A percentile compares a stretch with the other conserved stretches of the same genome.
Conservation (phyloP, 2,329 filamentous ascomycete species). For the Tympanopsis confertula region DNA sequence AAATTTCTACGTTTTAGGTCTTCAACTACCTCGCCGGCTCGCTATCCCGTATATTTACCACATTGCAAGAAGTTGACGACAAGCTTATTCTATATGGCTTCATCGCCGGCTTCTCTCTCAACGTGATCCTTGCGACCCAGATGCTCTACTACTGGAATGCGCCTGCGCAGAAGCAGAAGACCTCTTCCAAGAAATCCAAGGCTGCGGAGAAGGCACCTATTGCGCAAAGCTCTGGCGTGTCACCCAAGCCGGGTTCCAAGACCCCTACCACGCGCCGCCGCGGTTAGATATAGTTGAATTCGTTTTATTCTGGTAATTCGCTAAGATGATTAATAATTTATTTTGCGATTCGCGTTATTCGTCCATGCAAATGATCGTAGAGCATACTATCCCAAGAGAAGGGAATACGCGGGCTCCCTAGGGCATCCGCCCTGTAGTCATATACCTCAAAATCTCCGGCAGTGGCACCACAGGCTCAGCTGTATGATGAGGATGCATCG, state of each 20-base stretch:
- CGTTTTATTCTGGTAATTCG: no score
- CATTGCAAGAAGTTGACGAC: constrained; percentile 92
- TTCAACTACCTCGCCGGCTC: constrained; percentile 96
- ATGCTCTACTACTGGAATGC: constrained; percentile 96
- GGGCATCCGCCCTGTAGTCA: not conserved
- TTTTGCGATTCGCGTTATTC: no score
- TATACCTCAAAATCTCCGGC: not conserved
- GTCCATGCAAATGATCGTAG: no score
- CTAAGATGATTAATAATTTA: no score
- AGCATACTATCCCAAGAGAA: no score
- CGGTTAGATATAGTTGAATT: not conserved
- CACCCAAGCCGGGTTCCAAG: not conserved
- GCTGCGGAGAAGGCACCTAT: not conserved
- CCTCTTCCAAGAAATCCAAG: not conserved
- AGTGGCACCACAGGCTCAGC: not conserved
- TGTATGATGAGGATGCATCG: not conserved
- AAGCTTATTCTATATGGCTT: constrained; percentile 93
- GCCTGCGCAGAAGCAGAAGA: constrained; percentile 14
- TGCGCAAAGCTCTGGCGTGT: not conserved
- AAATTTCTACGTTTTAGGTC: constrained; percentile 42
- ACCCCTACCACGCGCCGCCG: not conserved
- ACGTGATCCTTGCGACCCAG: constrained; percentile 74
- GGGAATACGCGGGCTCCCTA: no score
- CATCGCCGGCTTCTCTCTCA: constrained; percentile 81
- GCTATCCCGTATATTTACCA: constrained; percentile 91